Evolutionary conservation across 768 basidiomycete genomes (phyloP), one percentile per base, ranked within the genome.

Genomic region (Phlebiopsis flavidoalba): DNA sequence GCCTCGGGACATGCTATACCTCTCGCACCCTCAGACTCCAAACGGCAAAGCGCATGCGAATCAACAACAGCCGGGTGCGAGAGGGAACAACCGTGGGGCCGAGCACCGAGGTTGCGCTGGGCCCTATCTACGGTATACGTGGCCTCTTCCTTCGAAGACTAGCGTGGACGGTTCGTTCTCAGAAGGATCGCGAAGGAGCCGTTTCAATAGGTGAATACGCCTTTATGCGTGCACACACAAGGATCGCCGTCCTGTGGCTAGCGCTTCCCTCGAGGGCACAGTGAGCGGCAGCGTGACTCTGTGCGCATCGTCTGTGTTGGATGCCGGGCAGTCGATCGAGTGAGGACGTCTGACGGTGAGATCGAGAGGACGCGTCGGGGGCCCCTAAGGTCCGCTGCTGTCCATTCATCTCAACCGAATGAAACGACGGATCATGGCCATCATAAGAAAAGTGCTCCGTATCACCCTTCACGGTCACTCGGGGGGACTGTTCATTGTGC

Each of bases 381-480:
- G 77, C 82, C 11, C 90, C 89, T 0, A 80, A 79, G 19, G 73
- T 78, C n/a, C n/a, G 14, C 86, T 88, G 2, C 78, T 93, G 49
- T 89, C 88, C 0, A 72, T 92, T 8, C 89, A 91, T 69, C 64
- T 93, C 61, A 91, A 92, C 67, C 92, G 78, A 89, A 89, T 64
- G 88, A 92, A 46, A n/a, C n/a, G n/a, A n/a, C n/a, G n/a, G n/a
- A n/a, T n/a, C n/a, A n/a, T n/a, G n/a, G n/a, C n/a, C n/a, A n/a
- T n/a, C n/a, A n/a, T n/a, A n/a, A n/a, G n/a, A 79, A 31, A 88
- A 85, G 72, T 86, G 84, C 60, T 65, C n/a, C 76, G 15, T 87
- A n/a, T 93, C 66, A 80, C 79, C 5, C n/a, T 89, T 92, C 71
- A 80, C 75, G 11, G 81, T 92, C 50, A 77, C 79, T n/a, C n/a